Conservation (phyloP, 305 asterid genomes). For the Coffea humblotiana region DNA sequence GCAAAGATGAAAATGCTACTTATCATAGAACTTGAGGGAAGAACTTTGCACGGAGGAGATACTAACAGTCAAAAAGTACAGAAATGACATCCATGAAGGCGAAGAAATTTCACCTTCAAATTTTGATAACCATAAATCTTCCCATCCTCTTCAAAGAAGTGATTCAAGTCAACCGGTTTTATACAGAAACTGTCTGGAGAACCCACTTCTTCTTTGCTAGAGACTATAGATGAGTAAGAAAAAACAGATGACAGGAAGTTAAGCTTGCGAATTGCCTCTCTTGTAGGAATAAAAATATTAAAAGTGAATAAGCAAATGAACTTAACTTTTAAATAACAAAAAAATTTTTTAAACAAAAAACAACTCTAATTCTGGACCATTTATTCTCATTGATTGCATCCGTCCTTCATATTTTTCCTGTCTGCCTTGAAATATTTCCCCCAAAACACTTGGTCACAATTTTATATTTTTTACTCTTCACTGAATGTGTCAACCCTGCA, state of each 20-base stretch:
- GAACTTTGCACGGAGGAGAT: not conserved
- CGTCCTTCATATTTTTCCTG: not conserved
- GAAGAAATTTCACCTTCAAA: conserved; percentile 54
- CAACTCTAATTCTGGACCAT: not conserved
- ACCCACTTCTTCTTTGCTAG: conserved; percentile 66
- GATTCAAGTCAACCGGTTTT: conserved; percentile 71
- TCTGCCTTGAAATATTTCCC: not conserved
- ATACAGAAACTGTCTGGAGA: conserved; percentile 53
- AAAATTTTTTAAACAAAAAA: not conserved
- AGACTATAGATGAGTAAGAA: conserved; percentile 37
- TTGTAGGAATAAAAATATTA: not conserved
- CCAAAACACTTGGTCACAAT: not conserved
- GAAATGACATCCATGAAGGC: not conserved
- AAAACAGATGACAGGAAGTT: not conserved
- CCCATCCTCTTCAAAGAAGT: conserved; percentile 79
- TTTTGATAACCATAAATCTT: conserved; percentile 79
- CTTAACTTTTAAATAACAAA: not conserved
- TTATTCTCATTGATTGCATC: not conserved
- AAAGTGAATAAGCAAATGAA: not conserved
- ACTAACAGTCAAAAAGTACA: not conserved
- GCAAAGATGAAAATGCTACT: not conserved
- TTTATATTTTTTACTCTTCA: not conserved
- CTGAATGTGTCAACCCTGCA: not conserved
- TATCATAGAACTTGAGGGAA: not conserved
- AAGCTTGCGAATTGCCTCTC: not conserved